These are phyloP conservation scores for Umbilicus rupestris DNA, from an alignment of 164 flowering plant genomes.

Conservation along the genomic window DNA sequence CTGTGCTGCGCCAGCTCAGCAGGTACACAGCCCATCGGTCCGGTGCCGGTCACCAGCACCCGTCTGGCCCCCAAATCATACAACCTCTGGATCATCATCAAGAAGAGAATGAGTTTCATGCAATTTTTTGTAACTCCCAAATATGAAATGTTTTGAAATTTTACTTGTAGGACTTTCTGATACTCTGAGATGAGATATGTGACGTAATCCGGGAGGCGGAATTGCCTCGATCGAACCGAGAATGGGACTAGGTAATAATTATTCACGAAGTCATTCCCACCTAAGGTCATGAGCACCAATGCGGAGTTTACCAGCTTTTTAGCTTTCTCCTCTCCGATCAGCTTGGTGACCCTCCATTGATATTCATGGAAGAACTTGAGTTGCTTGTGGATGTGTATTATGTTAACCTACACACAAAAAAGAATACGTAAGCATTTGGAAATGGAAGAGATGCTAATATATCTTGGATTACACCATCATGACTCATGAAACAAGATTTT, in stretches of 20 bases:
- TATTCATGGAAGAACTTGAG: conserved; percentile 10
- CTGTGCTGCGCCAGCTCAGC: conserved; percentile 31
- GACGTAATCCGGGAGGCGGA: conserved; percentile 11
- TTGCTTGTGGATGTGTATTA: conserved; percentile 13
- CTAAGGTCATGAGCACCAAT: conserved; percentile 13
- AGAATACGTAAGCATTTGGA: too few species aligned
- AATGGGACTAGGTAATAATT: conserved; percentile 14
- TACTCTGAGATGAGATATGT: conserved; percentile 10
- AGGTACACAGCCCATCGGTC: conserved; percentile 41
- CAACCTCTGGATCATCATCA: conserved; percentile 19
- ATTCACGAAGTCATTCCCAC: conserved; percentile 17
- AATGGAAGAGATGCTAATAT: too few species aligned
- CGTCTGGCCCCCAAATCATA: conserved; percentile 28
- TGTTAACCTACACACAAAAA: conserved; percentile 8
- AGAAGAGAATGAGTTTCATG: not conserved
- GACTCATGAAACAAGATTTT: too few species aligned
- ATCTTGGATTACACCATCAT: too few species aligned
- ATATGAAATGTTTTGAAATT: not conserved
- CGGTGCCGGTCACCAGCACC: conserved; percentile 35
- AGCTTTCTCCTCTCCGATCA: conserved; percentile 5
- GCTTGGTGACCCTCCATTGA: conserved; percentile 9
- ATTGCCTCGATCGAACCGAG: conserved; percentile 12
- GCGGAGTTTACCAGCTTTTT: conserved; percentile 7
- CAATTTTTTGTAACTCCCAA: not conserved
- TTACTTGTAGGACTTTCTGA: conserved; percentile 11